Evolutionary conservation across 2,329 filamentous ascomycete genomes (phyloP), one percentile per base, ranked within the genome.

Genomic region (Sporothrix schenckii): DNA sequence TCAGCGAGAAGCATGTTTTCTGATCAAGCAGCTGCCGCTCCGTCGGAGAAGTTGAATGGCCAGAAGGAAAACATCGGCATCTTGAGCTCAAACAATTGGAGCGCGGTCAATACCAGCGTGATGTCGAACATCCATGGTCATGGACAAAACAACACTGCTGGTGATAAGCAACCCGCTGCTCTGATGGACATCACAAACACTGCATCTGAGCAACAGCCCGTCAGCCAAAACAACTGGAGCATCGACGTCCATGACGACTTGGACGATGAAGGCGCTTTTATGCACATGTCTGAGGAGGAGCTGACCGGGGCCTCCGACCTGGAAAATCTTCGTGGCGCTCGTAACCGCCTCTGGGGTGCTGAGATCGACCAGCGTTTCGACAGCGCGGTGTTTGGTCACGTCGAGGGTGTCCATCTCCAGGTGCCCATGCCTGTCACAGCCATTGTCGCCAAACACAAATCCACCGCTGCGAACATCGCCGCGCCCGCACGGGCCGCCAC

Each of bases 231-330:
- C 13, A 14, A 16, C 4, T 24, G 2, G 10, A 54, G 7, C 14
- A 30, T n/a, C 11, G 27, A 34, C 4, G 27, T 27, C n/a, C 21
- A 44, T 21, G 19, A 30, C 27, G 63, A 21, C 27, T 21, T 24
- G 4, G 63, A 52, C 11, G 27, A 24, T 47, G 63, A 53, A 21
- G 24, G 7, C 9, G 27, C 27, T 11, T 52, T 21, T 16, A 10
- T 30, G 24, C 65, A 56, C 21, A 54, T 67, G n/a, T 67, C 50
- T 44, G 65, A 68, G 24, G 66, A 60, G 4, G 53, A 60, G 9
- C 9, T 58, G n/a, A 60, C 53, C 5, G 4, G 24, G 0, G 66
- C 16, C 16, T 13, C 27, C 4, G 65, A 67, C 2, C 24, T 39
- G 10, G 21, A 13, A 4, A 10, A 27, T 10, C 65, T 67, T 39